Evolutionary conservation across 768 basidiomycete genomes (phyloP), one percentile per base, ranked within the genome.

Genomic region (Termitomyces sp.): DNA sequence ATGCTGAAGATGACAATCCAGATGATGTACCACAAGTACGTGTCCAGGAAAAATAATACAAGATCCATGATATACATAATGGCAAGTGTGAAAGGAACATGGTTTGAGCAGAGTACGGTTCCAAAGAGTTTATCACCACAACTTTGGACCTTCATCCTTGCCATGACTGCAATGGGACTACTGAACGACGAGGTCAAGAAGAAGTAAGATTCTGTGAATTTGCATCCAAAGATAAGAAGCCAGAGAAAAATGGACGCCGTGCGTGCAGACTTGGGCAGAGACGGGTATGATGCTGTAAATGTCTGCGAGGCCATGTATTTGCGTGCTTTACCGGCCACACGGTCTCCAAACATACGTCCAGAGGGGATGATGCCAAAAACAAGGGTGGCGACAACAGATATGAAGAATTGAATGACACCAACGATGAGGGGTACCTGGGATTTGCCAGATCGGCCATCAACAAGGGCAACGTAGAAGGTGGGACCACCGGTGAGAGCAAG

Each of bases 41-140:
- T 99, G 78, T 99, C 97, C 74, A 99, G 76, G 84, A 99, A 99
- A 85, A 98, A 99, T 62, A 99, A 77, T 55, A 92, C 79, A 61
- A 99, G 74, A 68, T 99, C 97, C 97, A 99, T 98, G 71, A 97
- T 70, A 76, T 96, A 98, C 96, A 98, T 99, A 79, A 98, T 94
- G 40, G 95, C 77, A 57, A 99, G 82, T 0, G 97, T 87, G 74
- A 98, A 99, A 0, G 88, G 83, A 40, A 97, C 90, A 56, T 99
- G 97, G 65, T 97, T 93, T 37, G 83, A 77, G 75, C 97, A 99
- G 6, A 98, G 77, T 7, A 76, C 78, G 53, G 68, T 75, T 15
- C 94, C 94, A 65, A 98, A 89, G 57, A 85, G 75, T 70, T 78
- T 87, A 72, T 98, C 96, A 58, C 66, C 80, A 72, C 97, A 99